Evolutionary conservation across 169 alveolate genomes (phyloP), one percentile per base, ranked within the genome.

Genomic region (Plasmodium gaboni): DNA sequence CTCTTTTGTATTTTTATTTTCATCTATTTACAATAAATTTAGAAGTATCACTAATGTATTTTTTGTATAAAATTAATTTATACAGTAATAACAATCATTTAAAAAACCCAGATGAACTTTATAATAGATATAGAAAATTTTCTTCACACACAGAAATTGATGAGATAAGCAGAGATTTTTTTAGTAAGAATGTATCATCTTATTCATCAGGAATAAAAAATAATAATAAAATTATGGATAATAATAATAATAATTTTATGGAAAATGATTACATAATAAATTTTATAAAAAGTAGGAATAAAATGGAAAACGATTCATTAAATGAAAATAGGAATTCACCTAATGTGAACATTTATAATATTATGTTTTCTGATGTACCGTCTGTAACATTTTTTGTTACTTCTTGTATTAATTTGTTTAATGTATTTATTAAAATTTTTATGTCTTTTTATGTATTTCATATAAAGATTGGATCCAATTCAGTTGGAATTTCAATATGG

Each of bases 341-440:
- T 64, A 46, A 59, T 69, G 6, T 80, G 68, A 80, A 53, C 57
- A 80, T 80, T 67, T 80, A 80, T 67, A 67, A 80, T 24, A 67
- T 80, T 51, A 80, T 80, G 90, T 80, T 80, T 80, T 32, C 80
- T 13, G 90, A 67, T 80, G 44, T 44, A 50, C 70, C 80, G n/a
- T 76, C 74, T 48, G 65, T 80, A 68, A 69, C 28, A 24, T 71
- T 42, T 46, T 80, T 80, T 53, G 50, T 80, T 68, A 63, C 72
- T 65, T 59, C 90, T 65, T 51, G 65, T 60, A 76, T 76, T 64
- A 63, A 55, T 32, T 28, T 76, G 42, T 64, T 28, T 76, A 76
- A 50, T 64, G 65, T 76, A 65, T 28, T 76, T 64, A 70, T 76
- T 68, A 63, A 65, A 51, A 64, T 76, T 65, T 50, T 51, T 24